Evolutionary conservation across 1,284 basidiomycete species (phyloP).

Genomic region (Ustilago esculenta): DNA sequence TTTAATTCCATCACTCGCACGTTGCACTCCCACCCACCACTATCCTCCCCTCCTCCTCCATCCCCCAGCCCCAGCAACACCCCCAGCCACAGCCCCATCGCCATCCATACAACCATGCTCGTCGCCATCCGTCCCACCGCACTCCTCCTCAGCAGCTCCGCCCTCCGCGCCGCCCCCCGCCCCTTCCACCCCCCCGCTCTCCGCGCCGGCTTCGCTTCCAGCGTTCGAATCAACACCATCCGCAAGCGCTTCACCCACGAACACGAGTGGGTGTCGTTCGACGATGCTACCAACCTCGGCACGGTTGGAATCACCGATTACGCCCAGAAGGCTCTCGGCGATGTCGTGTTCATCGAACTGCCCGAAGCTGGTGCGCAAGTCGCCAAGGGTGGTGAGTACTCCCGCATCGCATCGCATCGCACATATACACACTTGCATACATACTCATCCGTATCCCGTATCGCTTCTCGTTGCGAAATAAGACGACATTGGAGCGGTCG

Average conservation of each 20-base stretch:
- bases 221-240: slow-evolving; percentile 25
- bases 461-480: too few species aligned
- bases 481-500: slow-evolving; percentile 94
- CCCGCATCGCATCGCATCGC: too few species aligned
- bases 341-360: slow-evolving; percentile 97
- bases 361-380: slow-evolving; percentile 78
- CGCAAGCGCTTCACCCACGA: slow-evolving; percentile 74
- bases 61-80: too few species aligned
- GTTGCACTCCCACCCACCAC: slow-evolving; percentile 7
- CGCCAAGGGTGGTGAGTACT: slow-evolving; percentile 77
- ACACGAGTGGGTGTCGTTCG: slow-evolving; percentile 88
- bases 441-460: too few species aligned
- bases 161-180: slow-evolving; percentile 34
- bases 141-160: slow-evolving; percentile 18
- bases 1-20: slow-evolving; percentile 1
- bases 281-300: slow-evolving; percentile 81
- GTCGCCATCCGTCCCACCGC: slow-evolving; percentile 34
- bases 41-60: slow-evolving; percentile 16
- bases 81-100: too few species aligned
- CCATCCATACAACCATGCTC: too few species aligned
- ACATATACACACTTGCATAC: too few species aligned
- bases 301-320: slow-evolving; percentile 91
- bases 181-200: slow-evolving; percentile 22
- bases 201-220: slow-evolving; percentile 41
- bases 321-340: slow-evolving; percentile 90